Evolutionary conservation across 2,329 filamentous ascomycete genomes (phyloP).

Genomic region (Cercospora canescens): DNA sequence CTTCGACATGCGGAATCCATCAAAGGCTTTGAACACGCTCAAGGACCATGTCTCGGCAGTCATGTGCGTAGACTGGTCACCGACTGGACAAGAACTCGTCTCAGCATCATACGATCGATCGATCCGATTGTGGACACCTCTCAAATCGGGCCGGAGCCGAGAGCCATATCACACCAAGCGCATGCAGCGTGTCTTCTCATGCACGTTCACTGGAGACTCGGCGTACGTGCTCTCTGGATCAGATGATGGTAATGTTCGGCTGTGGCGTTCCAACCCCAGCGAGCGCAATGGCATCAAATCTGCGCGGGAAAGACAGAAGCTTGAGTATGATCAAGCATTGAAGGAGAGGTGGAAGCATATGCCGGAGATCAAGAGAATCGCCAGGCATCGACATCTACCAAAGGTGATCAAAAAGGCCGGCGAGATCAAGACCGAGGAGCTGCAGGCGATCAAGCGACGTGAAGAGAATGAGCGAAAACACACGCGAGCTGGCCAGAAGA

Average conservation of each 20-base stretch:
- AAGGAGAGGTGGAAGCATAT: constrained; percentile 87
- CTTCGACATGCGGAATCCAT: constrained; percentile 77
- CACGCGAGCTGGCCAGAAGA: constrained; percentile 76
- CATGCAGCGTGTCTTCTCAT: constrained; percentile 92
- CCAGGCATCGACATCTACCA: constrained; percentile 85
- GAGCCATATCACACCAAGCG: constrained; percentile 97
- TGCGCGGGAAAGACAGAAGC: constrained; percentile 77
- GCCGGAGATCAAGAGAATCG: constrained; percentile 91
- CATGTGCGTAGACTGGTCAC: constrained; percentile 95
- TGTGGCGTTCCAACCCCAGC: constrained; percentile 89
- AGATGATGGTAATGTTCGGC: constrained; percentile 86
- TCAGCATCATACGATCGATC: constrained; percentile 87
- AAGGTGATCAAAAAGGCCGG: constrained; percentile 93
- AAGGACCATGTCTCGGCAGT: constrained; percentile 90
- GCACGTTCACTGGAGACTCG: constrained; percentile 82
- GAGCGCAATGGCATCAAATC: constrained; percentile 82
- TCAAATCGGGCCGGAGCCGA: constrained; percentile 72
- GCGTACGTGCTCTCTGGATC: constrained; percentile 88
- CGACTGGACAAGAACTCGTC: constrained; percentile 91
- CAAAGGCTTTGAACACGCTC: constrained; percentile 82
- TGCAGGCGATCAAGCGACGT: constrained; percentile 81
- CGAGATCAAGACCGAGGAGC: constrained; percentile 90
- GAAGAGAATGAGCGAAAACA: constrained; percentile 96
- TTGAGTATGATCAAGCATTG: constrained; percentile 89
- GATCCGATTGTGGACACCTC: constrained; percentile 77